Base-by-base conservation (phyloP, 495 filamentous ascomycete genomes). In the Penicillium paradoxum region DNA sequence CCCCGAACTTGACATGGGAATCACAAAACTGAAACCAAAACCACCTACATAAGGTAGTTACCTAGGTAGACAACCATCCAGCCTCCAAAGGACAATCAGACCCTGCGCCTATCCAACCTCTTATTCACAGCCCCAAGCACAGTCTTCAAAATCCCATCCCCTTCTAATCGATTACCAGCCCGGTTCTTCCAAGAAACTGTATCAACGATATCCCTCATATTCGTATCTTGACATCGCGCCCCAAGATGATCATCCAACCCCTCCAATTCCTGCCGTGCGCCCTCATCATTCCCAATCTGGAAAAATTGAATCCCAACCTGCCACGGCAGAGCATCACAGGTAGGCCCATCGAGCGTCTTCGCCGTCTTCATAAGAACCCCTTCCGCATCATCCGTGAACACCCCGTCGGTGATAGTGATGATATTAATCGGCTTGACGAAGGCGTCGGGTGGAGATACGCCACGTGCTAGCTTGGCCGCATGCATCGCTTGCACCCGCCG, bases 231-330 rank as follows among this genome's bases (percentile, higher is more conserved):
- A 18, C 73, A 68, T 27, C 72, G 60, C 48, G 74, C 75, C 8
- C 70, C 77, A 27, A 97, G 68, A 15, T 79, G 80, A 71, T 97
- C 89, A 64, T 98, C 93, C 36, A 98, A 73, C 39, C 85, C 80
- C 71, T 81, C 66, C 50, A 96, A 70, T 56, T 85, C 83, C 66
- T 73, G 63, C 30, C 72, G 72, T 0, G 91, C 93, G 0, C 58
- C 71, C 5, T 67, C 56, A 60, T 96, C 90, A 27, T 82, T 77
- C 42, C 93, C 93, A 48, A 97, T 87, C 73, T 98, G 93, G 73
- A 98, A 93, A 72, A 98, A 97, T 70, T 98, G 93, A 51, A 98
- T 84, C 11, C 95, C 93, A 11, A 97, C 75, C 72, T 98, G 93
- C 78, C 89, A 88, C 21, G 89, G 78, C 29, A 85, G 82, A 0